Percentiles rank a stretch among this genome's conserved stretches.
These are phyloP conservation scores for Fonsecaea erecta DNA, from an alignment of 2,329 filamentous ascomycete species.

Conservation along the genomic window DNA sequence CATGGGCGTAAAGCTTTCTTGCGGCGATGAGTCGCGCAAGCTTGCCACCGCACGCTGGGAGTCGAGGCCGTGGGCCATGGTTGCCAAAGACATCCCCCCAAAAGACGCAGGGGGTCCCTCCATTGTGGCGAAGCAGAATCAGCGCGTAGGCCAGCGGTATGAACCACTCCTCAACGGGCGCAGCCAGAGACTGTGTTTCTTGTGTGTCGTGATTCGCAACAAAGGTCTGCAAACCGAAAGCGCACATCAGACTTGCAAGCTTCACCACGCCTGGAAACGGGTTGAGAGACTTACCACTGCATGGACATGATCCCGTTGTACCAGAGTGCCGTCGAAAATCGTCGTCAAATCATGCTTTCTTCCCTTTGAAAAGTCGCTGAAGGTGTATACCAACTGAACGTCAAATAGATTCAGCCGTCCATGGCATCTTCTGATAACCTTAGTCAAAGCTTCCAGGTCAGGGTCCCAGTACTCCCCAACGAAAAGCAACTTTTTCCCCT, in stretches of 20 bases:
- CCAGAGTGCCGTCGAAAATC: slow-evolving; percentile 66
- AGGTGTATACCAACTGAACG: slow-evolving; percentile 70
- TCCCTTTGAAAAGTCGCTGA: slow-evolving; percentile 64
- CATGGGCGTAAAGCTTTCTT: slow-evolving; percentile 70
- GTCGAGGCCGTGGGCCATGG: slow-evolving; percentile 57
- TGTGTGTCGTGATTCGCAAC: slow-evolving; percentile 58
- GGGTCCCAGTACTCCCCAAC: slow-evolving; percentile 73
- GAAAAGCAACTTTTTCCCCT: slow-evolving; percentile 62
- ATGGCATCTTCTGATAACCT: slow-evolving; percentile 63
- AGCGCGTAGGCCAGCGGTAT: slow-evolving; percentile 73
- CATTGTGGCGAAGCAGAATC: slow-evolving; percentile 65
- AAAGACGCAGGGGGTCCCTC: slow-evolving; percentile 70
- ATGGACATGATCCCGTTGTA: slow-evolving; percentile 53
- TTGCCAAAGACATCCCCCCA: slow-evolving; percentile 73
- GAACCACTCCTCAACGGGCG: slow-evolving; percentile 51
- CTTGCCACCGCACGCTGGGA: slow-evolving; percentile 59
- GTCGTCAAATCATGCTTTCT: slow-evolving; percentile 62
- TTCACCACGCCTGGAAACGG: neutral
- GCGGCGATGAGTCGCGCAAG: slow-evolving; percentile 66
- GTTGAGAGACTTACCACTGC: slow-evolving; percentile 46
- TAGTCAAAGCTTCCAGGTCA: slow-evolving; percentile 59
- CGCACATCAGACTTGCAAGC: neutral
- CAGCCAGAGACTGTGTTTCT: slow-evolving; percentile 31
- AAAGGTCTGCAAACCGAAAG: slow-evolving; percentile 31
- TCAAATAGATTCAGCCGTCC: slow-evolving; percentile 69